Percentiles rank a stretch among this genome's conserved stretches.
These are phyloP conservation scores for Lignosus rhinocerotis DNA, from an alignment of 1,284 basidiomycete genomes.

Conservation along the genomic window DNA sequence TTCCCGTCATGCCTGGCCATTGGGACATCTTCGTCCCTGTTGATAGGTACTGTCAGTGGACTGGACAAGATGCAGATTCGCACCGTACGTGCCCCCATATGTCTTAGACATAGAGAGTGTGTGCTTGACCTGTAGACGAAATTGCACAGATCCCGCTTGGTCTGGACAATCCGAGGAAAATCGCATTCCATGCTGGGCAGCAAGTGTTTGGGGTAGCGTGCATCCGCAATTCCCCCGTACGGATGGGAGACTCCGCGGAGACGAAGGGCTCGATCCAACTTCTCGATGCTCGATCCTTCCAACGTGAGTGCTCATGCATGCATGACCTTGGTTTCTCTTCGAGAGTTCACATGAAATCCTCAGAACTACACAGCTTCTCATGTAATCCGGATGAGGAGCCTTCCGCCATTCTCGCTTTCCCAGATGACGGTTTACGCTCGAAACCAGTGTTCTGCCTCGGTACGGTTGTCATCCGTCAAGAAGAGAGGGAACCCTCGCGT, in stretches of 20 bases:
- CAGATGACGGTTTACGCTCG: conserved; percentile 29
- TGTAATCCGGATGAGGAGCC: conserved; percentile 61
- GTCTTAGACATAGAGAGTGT: neutral
- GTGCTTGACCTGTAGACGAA: neutral
- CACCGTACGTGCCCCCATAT: conserved; percentile 49
- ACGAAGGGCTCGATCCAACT: conserved; percentile 64
- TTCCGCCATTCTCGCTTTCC: conserved; percentile 50
- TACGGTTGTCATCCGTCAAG: conserved; percentile 48
- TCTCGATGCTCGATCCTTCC: conserved; percentile 65
- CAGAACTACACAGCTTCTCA: conserved; percentile 52
- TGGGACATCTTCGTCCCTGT: conserved; percentile 54
- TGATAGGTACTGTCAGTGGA: conserved; percentile 67
- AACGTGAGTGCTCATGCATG: conserved; percentile 45
- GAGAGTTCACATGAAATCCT: conserved; percentile 26
- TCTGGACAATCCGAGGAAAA: conserved; percentile 61
- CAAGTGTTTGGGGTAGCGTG: conserved; percentile 69
- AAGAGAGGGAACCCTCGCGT: conserved; percentile 56
- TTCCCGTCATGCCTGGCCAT: conserved; percentile 61
- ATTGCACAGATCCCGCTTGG: conserved; percentile 62
- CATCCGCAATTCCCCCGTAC: conserved; percentile 49
- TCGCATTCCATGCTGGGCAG: conserved; percentile 56
- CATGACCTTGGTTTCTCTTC: neutral
- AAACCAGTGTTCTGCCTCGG: conserved; percentile 61
- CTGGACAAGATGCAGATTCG: conserved; percentile 83
- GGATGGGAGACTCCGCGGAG: conserved; percentile 53